Percentiles rank a stretch among this genome's conserved stretches.
Conservation (phyloP, 176 grass and related monocot genomes). For the Secale cereale region DNA sequence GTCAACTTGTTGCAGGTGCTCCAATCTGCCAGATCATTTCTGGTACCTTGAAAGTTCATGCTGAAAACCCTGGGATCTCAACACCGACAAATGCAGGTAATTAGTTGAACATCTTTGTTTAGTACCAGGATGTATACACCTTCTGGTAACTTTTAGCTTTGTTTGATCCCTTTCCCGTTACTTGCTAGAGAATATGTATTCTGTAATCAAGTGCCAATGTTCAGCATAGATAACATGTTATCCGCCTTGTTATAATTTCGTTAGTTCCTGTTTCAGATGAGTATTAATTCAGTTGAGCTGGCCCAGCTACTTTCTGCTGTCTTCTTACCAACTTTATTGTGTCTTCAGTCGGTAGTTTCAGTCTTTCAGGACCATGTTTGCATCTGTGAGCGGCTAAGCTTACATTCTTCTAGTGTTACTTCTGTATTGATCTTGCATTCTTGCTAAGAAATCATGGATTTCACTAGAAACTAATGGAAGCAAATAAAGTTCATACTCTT, state of each 20-base stretch:
- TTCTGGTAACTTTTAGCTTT: not conserved
- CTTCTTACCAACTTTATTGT: not conserved
- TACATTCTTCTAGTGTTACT: not conserved
- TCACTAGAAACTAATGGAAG: not conserved
- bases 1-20: not conserved
- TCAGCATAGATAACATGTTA: not conserved
- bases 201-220: not conserved
- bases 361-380: not conserved
- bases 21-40: not conserved
- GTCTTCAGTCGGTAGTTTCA: not conserved
- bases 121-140: not conserved
- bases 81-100: not conserved
- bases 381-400: not conserved
- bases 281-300: not conserved
- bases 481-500: not conserved
- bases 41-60: not conserved
- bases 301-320: not conserved
- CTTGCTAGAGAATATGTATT: not conserved
- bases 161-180: not conserved
- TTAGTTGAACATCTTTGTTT: not conserved
- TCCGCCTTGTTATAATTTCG: not conserved
- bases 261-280: not conserved
- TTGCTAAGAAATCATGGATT: not conserved
- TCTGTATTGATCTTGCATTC: not conserved
- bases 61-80: not conserved